Conservation (phyloP, 2,329 filamentous ascomycete species). For the Diaporthe longicolla region DNA sequence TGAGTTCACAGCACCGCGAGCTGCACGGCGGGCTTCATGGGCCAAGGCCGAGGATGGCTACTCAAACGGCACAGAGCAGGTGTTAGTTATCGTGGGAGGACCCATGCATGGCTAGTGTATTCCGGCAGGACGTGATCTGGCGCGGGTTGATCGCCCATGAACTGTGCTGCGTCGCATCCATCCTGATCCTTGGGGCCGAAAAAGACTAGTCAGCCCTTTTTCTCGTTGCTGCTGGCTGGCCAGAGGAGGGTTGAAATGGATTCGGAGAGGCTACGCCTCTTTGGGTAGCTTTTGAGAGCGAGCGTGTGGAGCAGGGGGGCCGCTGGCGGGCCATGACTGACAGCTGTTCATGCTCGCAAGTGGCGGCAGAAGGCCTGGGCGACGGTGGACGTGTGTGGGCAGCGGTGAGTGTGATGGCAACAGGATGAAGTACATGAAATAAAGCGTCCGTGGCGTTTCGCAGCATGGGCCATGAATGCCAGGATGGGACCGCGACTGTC, state of each 20-base stretch:
- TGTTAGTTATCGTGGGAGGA: conserved; percentile 1
- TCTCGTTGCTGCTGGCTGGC: conserved; percentile 16
- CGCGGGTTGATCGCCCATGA: conserved; percentile 12
- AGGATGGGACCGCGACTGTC: conserved; percentile 18
- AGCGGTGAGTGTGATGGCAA: conserved; percentile 33
- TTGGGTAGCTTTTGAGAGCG: conserved; percentile 35
- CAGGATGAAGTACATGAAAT: conserved; percentile 34
- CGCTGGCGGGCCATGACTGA: conserved; percentile 31
- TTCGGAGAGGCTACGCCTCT: conserved; percentile 10
- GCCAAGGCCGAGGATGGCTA: background rate
- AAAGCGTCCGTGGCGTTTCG: conserved; percentile 34
- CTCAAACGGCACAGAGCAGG: conserved; percentile 15
- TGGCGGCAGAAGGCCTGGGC: conserved; percentile 28
- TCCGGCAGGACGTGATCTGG: conserved; percentile 29
- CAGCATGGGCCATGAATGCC: conserved; percentile 21
- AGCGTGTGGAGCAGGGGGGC: conserved; percentile 31
- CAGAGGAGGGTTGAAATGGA: conserved; percentile 4
- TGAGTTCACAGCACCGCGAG: conserved; percentile 19
- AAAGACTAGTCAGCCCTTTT: conserved; percentile 34
- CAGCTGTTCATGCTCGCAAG: conserved; percentile 33
- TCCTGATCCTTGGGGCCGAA: conserved; percentile 33
- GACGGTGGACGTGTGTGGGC: conserved; percentile 26
- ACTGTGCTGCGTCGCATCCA: conserved; percentile 21
- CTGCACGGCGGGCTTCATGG: conserved; percentile 19
- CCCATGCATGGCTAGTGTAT: conserved; percentile 31